A percentile compares a stretch with the other conserved stretches of the same genome.
Conservation (phyloP, 805 yeast genomes). For the Saturnispora saitoi region DNA sequence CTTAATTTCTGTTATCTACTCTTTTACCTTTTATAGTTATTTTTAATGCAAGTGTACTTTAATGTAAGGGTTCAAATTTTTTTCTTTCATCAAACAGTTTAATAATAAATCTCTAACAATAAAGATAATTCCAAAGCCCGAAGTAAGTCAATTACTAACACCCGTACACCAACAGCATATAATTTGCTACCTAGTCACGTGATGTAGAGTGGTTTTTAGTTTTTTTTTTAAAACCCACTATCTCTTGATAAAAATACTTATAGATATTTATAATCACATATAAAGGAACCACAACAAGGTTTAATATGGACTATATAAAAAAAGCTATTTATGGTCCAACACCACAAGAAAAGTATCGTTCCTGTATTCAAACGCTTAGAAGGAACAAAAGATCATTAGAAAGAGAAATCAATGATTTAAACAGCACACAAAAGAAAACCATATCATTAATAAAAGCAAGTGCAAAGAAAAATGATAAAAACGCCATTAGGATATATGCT, state of each 20-base stretch:
- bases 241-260: not conserved
- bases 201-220: too few relatives aligned
- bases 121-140: too few relatives aligned
- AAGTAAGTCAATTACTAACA: too few relatives aligned
- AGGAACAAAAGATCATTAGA: conserved; percentile 82
- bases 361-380: conserved; percentile 70
- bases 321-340: conserved; percentile 95
- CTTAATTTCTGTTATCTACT: not conserved
- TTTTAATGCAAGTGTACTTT: too few relatives aligned
- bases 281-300: not conserved
- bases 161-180: not conserved
- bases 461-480: conserved; percentile 68
- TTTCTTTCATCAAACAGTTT: too few relatives aligned
- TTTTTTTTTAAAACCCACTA: too few relatives aligned
- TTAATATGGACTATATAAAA: conserved; percentile 69
- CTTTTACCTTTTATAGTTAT: too few relatives aligned
- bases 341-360: conserved; percentile 80
- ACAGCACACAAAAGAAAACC: conserved; percentile 61
- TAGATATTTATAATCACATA: not conserved
- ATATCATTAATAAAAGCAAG: conserved; percentile 65
- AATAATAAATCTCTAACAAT: too few relatives aligned
- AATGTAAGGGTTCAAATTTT: too few relatives aligned
- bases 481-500: conserved; percentile 72
- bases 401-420: conserved; percentile 57
- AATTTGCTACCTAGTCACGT: not conserved